These are phyloP conservation scores for Candida sakaeoensis DNA, from an alignment of 805 yeast genomes.

Conservation along the genomic window DNA sequence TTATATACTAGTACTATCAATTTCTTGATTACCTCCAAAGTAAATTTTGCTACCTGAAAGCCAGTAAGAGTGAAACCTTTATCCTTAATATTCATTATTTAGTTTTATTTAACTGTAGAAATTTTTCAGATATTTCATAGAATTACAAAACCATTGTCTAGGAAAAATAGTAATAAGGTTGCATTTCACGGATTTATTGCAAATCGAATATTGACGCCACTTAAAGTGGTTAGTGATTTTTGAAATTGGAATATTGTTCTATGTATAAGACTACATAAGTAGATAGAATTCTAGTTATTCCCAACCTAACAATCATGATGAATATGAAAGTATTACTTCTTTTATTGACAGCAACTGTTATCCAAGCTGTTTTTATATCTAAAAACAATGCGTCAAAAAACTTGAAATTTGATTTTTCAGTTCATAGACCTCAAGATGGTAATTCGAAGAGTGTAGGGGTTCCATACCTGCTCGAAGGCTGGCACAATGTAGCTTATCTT, in stretches of 20 bases:
- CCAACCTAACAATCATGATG: too few species aligned
- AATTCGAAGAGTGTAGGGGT: not conserved
- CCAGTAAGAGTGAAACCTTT: too few species aligned
- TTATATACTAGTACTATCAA: too few species aligned
- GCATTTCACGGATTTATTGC: too few species aligned
- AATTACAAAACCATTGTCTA: too few species aligned
- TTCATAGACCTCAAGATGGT: not conserved
- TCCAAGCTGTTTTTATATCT: not conserved
- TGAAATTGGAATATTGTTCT: too few species aligned
- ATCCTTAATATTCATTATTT: not conserved
- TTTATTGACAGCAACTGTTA: not conserved
- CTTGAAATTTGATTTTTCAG: not conserved
- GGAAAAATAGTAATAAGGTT: too few species aligned
- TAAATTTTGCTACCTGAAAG: not conserved
- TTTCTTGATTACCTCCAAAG: not conserved
- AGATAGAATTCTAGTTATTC: too few species aligned
- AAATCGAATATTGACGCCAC: too few species aligned
- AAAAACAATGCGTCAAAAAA: not conserved
- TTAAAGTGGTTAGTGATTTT: too few species aligned
- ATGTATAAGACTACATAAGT: too few species aligned
- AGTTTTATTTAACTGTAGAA: too few species aligned
- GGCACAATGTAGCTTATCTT: constrained; percentile 4
- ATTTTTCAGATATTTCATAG: not conserved
- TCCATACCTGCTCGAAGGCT: not conserved
- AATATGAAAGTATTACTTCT: not conserved